phyloP scores from a whole-genome alignment of 805 yeast species.

The Wickerhamomyces tratensis region DNA sequence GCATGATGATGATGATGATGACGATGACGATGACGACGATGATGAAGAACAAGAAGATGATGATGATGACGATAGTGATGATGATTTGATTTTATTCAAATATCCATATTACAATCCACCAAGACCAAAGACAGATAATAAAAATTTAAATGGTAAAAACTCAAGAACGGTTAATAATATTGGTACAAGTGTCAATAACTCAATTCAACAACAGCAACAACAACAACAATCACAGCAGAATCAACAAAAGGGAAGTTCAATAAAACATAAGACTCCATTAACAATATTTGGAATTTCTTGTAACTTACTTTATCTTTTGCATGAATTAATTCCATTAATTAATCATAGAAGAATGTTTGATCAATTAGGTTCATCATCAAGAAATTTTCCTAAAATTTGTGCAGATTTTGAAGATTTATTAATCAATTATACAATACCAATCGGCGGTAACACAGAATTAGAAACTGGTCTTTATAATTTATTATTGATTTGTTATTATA shows the following conservation, averaged over 20 bases:
- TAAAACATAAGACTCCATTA: not conserved
- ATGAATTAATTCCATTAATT: constrained; percentile 30
- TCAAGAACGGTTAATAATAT: too few relatives aligned
- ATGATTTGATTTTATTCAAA: not conserved
- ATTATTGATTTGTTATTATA: constrained; percentile 10
- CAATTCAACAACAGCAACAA: too few relatives aligned
- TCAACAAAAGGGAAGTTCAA: not conserved
- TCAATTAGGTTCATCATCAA: constrained; percentile 24
- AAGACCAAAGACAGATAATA: not conserved
- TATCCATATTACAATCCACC: not conserved
- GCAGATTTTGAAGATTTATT: constrained; percentile 35
- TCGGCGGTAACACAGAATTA: not conserved
- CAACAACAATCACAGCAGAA: not conserved
- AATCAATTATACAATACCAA: constrained; percentile 11
- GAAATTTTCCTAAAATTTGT: constrained; percentile 38
- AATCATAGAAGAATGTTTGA: constrained; percentile 34
- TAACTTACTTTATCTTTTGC: constrained; percentile 24
- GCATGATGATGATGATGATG: not conserved
- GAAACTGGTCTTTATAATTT: constrained; percentile 8
- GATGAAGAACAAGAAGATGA: not conserved
- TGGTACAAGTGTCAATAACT: too few relatives aligned
- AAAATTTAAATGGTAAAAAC: too few relatives aligned
- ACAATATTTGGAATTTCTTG: constrained; percentile 11
- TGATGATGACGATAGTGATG: not conserved
- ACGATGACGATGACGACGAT: constrained; percentile 2